phyloP scores from a whole-genome alignment of 2,329 filamentous ascomycete species.

The Harringtonia lauricola region DNA sequence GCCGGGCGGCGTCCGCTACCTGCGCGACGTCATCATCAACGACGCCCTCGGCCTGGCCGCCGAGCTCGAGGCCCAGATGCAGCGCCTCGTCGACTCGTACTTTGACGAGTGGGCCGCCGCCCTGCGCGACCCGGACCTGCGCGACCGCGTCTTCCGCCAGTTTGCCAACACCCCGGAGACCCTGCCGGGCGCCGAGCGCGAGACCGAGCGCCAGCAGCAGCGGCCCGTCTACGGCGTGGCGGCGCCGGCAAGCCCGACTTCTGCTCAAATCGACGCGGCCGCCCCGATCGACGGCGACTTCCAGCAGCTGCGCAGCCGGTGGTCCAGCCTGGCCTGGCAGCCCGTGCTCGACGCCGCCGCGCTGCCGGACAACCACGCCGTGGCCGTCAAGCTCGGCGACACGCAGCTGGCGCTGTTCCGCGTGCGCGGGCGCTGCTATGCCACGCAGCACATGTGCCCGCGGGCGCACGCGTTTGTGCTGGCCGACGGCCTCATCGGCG shows the following conservation, averaged over 20 bases:
- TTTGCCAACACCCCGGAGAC: constrained; percentile 72
- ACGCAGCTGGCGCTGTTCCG: constrained; percentile 85
- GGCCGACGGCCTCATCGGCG: constrained; percentile 72
- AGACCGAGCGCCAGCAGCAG: constrained; percentile 58
- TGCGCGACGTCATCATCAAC: constrained; percentile 70
- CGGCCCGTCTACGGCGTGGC: constrained; percentile 71
- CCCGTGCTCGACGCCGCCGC: constrained; percentile 61
- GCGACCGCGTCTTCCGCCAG: constrained; percentile 64
- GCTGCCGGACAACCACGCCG: too few species aligned
- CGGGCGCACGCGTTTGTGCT: constrained; percentile 88
- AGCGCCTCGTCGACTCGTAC: constrained; percentile 69
- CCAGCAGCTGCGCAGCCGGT: constrained; percentile 45
- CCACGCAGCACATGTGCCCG: constrained; percentile 89
- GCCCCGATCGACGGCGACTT: constrained; percentile 52
- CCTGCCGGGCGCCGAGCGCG: constrained; percentile 61
- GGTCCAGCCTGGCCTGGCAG: constrained; percentile 63
- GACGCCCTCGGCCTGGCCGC: constrained; percentile 80
- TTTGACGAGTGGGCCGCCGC: constrained; percentile 91
- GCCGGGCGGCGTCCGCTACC: constrained; percentile 73
- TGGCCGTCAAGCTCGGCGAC: constrained; percentile 74
- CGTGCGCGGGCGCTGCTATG: constrained; percentile 68
- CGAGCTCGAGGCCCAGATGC: constrained; percentile 79
- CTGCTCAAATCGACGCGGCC: constrained; percentile 29
- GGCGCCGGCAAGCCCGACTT: constrained; percentile 22
- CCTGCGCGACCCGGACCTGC: constrained; percentile 55